phyloP scores from a whole-genome alignment of 1,284 basidiomycete species.

The Puccinia triticina region DNA sequence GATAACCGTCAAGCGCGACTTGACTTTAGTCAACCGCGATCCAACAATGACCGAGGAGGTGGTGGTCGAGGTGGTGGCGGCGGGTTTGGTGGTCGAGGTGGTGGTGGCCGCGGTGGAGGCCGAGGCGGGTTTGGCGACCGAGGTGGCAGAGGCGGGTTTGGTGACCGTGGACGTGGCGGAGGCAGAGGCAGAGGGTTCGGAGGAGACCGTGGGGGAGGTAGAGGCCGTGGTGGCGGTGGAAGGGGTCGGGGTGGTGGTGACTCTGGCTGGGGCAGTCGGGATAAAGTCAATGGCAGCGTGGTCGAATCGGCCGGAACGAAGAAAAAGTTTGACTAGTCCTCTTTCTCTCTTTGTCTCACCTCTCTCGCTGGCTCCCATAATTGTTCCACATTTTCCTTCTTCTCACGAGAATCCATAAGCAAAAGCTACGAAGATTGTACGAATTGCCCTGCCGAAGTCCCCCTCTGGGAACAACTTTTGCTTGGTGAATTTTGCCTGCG shows the following conservation, averaged over 20 bases:
- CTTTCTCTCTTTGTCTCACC: neutral
- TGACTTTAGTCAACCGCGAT: slow-evolving; percentile 87
- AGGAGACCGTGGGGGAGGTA: slow-evolving; percentile 57
- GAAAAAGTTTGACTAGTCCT: slow-evolving; percentile 44
- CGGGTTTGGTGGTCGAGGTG: slow-evolving; percentile 53
- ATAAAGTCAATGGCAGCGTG: slow-evolving; percentile 41
- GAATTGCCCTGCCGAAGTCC: neutral
- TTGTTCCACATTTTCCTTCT: neutral
- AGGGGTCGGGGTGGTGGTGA: slow-evolving; percentile 31
- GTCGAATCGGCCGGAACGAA: slow-evolving; percentile 43
- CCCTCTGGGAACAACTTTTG: neutral
- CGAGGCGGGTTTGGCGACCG: slow-evolving; percentile 37
- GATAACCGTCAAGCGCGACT: slow-evolving; percentile 80
- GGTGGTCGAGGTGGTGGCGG: slow-evolving; percentile 53
- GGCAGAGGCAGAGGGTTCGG: slow-evolving; percentile 60
- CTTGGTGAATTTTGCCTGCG: neutral
- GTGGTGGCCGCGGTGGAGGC: slow-evolving; percentile 26
- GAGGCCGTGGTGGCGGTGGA: no score
- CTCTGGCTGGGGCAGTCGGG: slow-evolving; percentile 53
- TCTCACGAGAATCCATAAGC: no score
- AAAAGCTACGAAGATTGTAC: neutral
- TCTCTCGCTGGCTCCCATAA: neutral
- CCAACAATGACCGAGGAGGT: slow-evolving; percentile 64
- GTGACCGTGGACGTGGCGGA: slow-evolving; percentile 59
- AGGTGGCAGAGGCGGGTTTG: neutral